These are phyloP conservation scores for Fusarium sp. DNA, from an alignment of 2,329 filamentous ascomycete genomes.

Conservation along the genomic window DNA sequence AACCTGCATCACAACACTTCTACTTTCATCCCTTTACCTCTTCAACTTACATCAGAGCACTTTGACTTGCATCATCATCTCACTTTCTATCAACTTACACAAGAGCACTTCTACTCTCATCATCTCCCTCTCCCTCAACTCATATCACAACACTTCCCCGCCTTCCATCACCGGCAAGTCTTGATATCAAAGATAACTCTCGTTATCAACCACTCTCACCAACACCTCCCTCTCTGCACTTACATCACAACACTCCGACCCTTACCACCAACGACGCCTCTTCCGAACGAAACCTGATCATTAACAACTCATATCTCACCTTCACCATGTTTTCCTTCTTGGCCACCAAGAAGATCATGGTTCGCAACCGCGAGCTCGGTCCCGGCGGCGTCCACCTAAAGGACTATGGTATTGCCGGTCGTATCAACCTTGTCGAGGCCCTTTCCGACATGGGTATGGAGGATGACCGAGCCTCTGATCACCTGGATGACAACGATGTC, in stretches of 20 bases:
- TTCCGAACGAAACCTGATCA: background rate
- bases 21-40: too few relatives aligned
- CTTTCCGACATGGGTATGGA: background rate
- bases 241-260: too few relatives aligned
- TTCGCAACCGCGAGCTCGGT: background rate
- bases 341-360: background rate
- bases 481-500: background rate
- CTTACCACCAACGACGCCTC: background rate
- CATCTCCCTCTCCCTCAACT: accelerated
- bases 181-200: too few relatives aligned
- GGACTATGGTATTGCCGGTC: background rate
- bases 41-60: too few relatives aligned
- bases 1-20: background rate
- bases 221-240: background rate
- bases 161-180: too few relatives aligned
- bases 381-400: background rate
- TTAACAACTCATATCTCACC: accelerated
- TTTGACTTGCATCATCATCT: background rate
- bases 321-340: background rate
- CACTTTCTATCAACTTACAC: background rate
- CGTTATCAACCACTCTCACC: background rate
- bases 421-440: background rate
- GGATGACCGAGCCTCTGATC: background rate
- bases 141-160: background rate
- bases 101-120: too few relatives aligned